Base-by-base conservation (phyloP, 2,329 filamentous ascomycete species). In the Aschersonia sp. region DNA sequence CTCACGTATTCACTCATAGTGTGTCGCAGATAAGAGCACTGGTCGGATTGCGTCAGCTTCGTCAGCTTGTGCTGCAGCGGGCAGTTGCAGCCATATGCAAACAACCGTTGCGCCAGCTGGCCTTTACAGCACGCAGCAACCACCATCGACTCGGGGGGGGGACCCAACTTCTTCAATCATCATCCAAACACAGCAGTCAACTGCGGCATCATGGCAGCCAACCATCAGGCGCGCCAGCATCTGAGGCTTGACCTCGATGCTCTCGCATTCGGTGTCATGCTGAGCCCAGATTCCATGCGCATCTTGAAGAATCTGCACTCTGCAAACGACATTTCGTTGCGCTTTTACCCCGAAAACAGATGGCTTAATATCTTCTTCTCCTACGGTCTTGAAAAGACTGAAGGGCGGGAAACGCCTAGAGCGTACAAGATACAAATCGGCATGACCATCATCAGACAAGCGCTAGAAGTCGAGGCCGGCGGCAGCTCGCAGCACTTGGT, bases 231-330 rank as follows among this genome's bases (percentile, higher is more conserved):
- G 35, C 35, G 35, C 14, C 40, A 42, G n/a, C 3, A 7, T n/a
- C 62, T 75, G 60, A 66, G 57, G 12, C 52, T 79, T 2, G 56
- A 60, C 1, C 66, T 73, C 3, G 55, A 58, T 1, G 65, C 63
- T 0, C 56, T 88, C 2, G 71, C 78, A 14, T 83, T 88, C 54
- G 84, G 85, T 0, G 67, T 78, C 41, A 70, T 79, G 63, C 55
- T 72, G 1, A 63, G 70, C 1, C 70, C 75, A 5, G 65, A 63
- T 3, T 66, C 68, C 0, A 78, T 88, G 70, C 74, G 81, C 58
- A 61, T 69, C 7, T 76, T 85, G 70, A 73, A 72, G 46, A 54
- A 55, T 1, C 35, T 62, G n/a, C 30, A 48, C 2, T 46, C 48
- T 2, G 7, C 43, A 5, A 48, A 48, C 2, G 50, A 54, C 2